Conservation (phyloP, 306 rosid species). For the Corylus avellana region DNA sequence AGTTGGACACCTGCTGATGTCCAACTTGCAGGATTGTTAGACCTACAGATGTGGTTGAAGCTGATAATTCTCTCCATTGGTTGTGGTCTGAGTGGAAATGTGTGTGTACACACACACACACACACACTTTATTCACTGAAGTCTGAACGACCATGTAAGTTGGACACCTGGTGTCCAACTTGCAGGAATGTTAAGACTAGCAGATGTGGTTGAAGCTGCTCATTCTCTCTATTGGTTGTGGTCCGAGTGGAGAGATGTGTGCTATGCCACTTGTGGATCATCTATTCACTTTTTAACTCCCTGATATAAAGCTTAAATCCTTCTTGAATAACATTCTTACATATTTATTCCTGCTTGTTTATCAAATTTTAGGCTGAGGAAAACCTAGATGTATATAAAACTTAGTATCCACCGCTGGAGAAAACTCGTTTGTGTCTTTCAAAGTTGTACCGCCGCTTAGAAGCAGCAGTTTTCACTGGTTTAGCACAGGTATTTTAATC, state of each 20-base stretch:
- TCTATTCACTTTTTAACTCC: constrained; percentile 7
- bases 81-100: background rate
- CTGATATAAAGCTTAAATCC: constrained; percentile 6
- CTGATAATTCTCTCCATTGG: background rate
- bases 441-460: constrained; percentile 90
- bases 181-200: background rate
- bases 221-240: background rate
- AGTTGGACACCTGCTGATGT: background rate
- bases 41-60: background rate
- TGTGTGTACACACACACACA: background rate
- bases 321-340: constrained; percentile 14
- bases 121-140: no score
- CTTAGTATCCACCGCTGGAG: constrained; percentile 96
- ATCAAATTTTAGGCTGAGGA: constrained; percentile 66
- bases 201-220: background rate
- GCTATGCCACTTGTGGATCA: constrained; percentile 11
- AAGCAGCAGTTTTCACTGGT: constrained; percentile 89
- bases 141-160: no score
- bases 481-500: constrained; percentile 82
- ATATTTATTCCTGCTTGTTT: constrained; percentile 14
- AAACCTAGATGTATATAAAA: constrained; percentile 63
- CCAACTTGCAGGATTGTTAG: background rate
- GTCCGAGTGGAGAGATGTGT: background rate
- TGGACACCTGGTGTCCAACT: background rate
- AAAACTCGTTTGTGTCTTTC: constrained; percentile 92